These are phyloP conservation scores for Simplicillium sp. DNA, from an alignment of 2,329 filamentous ascomycete genomes.

Conservation along the genomic window DNA sequence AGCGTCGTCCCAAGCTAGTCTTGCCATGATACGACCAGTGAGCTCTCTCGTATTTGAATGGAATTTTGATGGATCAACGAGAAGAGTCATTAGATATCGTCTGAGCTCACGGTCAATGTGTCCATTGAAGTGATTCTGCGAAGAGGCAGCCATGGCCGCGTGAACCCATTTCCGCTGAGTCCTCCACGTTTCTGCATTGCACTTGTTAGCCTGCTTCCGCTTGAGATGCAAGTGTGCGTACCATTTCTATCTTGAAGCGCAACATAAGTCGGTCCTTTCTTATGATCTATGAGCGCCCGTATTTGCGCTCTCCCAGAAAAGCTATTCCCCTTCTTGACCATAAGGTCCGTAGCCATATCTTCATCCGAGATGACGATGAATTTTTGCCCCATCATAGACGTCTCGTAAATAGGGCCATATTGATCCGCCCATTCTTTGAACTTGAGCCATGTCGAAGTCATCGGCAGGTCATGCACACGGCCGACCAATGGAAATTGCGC, in stretches of 20 bases:
- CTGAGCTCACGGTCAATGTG: conserved; percentile 37
- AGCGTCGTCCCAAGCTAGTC: conserved; percentile 39
- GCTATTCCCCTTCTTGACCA: conserved; percentile 38
- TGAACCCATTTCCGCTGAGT: conserved; percentile 42
- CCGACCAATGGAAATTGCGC: conserved; percentile 37
- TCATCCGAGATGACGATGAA: conserved; percentile 38
- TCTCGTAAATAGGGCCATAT: conserved; percentile 34
- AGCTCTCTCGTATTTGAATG: conserved; percentile 36
- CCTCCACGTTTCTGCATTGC: conserved; percentile 33
- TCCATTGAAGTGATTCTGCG: conserved; percentile 33
- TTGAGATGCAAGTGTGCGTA: background rate
- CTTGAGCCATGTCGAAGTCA: conserved; percentile 38
- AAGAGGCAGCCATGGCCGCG: conserved; percentile 33
- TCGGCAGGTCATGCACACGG: conserved; percentile 37
- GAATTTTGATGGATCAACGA: conserved; percentile 35
- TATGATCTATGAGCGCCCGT: conserved; percentile 37
- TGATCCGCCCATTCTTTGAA: conserved; percentile 36
- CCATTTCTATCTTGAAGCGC: conserved; percentile 33
- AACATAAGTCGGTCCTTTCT: conserved; percentile 36
- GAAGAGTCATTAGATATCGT: conserved; percentile 33
- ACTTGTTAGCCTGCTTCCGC: background rate
- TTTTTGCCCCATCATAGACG: conserved; percentile 25
- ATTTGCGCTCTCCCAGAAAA: conserved; percentile 42
- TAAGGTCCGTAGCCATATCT: conserved; percentile 36
- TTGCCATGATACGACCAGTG: conserved; percentile 39